Evolutionary conservation across 805 yeast genomes (phyloP).

Genomic region (Candida lessepsii): DNA sequence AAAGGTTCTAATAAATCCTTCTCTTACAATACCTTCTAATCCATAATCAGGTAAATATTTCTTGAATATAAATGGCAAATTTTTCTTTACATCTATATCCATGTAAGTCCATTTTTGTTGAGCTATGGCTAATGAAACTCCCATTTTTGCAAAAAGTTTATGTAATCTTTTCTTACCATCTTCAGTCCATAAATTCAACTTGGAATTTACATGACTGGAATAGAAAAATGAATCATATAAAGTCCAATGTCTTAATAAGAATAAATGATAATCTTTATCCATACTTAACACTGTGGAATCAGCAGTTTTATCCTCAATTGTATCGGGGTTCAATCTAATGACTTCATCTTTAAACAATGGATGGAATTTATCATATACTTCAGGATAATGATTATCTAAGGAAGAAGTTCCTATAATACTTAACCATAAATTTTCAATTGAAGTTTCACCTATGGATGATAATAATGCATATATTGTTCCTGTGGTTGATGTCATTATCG

Average conservation of each 20-base stretch:
- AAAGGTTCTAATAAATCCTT: slow-evolving; percentile 81
- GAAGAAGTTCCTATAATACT: slow-evolving; percentile 87
- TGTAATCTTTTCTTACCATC: slow-evolving; percentile 85
- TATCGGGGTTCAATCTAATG: slow-evolving; percentile 55
- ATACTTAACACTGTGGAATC: slow-evolving; percentile 51
- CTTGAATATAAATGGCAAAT: slow-evolving; percentile 64
- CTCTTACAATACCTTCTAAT: slow-evolving; percentile 75
- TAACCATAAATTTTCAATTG: slow-evolving; percentile 71
- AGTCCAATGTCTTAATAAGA: slow-evolving; percentile 88
- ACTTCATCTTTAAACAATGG: slow-evolving; percentile 85
- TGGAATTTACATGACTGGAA: slow-evolving; percentile 88
- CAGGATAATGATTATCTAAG: slow-evolving; percentile 68
- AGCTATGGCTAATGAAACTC: slow-evolving; percentile 84
- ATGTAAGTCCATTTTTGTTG: slow-evolving; percentile 90
- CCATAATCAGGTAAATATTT: slow-evolving; percentile 75
- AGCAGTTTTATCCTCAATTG: slow-evolving; percentile 32
- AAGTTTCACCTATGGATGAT: slow-evolving; percentile 81
- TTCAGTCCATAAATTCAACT: slow-evolving; percentile 84
- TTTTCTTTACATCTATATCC: slow-evolving; percentile 75
- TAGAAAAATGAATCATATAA: slow-evolving; percentile 86
- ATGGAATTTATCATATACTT: slow-evolving; percentile 65
- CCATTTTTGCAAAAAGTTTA: slow-evolving; percentile 95
- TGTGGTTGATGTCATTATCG: slow-evolving; percentile 70
- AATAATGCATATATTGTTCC: slow-evolving; percentile 78
- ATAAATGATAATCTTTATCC: slow-evolving; percentile 83